phyloP scores from a whole-genome alignment of 345 rosid genomes.

The Populus simonii region DNA sequence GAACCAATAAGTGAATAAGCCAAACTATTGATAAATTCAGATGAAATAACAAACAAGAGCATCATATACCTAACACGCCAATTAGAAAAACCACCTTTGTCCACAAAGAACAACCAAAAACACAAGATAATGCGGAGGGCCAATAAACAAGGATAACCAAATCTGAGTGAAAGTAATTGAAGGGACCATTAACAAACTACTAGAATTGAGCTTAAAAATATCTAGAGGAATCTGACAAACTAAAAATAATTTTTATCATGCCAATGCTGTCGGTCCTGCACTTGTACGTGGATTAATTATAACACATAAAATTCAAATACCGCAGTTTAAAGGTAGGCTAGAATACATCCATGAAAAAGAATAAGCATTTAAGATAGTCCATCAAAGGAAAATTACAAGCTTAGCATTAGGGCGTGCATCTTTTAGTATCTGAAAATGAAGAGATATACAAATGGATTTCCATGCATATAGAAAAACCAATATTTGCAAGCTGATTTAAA shows the following conservation, averaged over 20 bases:
- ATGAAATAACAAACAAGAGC: not conserved
- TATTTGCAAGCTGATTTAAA: not conserved
- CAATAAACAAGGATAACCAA: not conserved
- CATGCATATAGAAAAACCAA: not conserved
- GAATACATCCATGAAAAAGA: not conserved
- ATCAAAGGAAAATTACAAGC: too few species aligned
- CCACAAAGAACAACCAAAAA: not conserved
- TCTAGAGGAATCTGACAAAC: not conserved
- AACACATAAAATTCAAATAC: conserved; percentile 6
- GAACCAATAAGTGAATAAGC: conserved; percentile 2
- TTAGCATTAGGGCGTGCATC: too few species aligned
- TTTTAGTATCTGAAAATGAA: too few species aligned
- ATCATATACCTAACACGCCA: not conserved
- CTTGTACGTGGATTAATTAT: not conserved
- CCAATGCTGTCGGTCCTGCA: not conserved
- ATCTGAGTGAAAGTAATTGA: not conserved
- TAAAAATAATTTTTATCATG: not conserved
- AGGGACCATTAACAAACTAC: not conserved
- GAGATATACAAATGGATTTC: not conserved
- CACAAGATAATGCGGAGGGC: not conserved
- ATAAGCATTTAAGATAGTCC: not conserved
- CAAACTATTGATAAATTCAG: not conserved
- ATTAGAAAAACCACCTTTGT: not conserved
- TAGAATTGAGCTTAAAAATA: not conserved
- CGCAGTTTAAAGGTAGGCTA: not conserved